phyloP scores from a whole-genome alignment of 2,329 filamentous ascomycete genomes.

The Rutstroemia sp. region DNA sequence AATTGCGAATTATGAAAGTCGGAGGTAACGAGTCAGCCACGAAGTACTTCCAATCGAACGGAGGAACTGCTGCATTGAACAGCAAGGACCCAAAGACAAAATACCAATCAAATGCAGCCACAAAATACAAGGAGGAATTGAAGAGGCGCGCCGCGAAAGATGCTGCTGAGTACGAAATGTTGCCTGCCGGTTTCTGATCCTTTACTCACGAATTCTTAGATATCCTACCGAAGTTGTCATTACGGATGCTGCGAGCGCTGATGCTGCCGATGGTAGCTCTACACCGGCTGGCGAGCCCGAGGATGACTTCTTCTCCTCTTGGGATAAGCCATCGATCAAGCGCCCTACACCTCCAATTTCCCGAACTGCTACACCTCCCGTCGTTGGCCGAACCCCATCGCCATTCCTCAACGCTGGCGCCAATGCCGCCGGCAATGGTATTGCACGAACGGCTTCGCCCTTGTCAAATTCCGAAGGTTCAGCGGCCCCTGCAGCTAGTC shows the following conservation, averaged over 20 bases:
- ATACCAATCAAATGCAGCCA: constrained; percentile 87
- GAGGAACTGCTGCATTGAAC: constrained; percentile 84
- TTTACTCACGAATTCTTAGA: constrained; percentile 39
- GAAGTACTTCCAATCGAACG: constrained; percentile 96
- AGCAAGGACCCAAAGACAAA: constrained; percentile 97
- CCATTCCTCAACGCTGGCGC: constrained; percentile 72
- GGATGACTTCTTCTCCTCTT: constrained; percentile 97
- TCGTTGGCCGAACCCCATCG: constrained; percentile 74
- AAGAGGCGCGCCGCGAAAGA: constrained; percentile 79
- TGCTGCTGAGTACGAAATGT: constrained; percentile 63
- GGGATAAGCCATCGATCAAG: constrained; percentile 71
- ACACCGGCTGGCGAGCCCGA: constrained; percentile 76
- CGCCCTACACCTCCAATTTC: constrained; percentile 1
- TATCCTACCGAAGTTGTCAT: constrained; percentile 81
- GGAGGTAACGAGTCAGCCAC: constrained; percentile 97
- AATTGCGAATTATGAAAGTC: constrained; percentile 94
- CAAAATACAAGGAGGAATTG: constrained; percentile 96
- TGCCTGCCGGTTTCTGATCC: neutral
- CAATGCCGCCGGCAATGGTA: constrained; percentile 62
- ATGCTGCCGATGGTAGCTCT: constrained; percentile 53
- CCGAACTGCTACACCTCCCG: constrained; percentile 61
- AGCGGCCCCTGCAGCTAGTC: constrained; percentile 53
- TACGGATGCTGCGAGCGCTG: constrained; percentile 59
- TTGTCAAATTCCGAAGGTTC: constrained; percentile 55
- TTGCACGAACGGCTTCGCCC: constrained; percentile 75